Base-by-base conservation (phyloP, 352 stramenopile genomes). In the Phytophthora brassicae region DNA sequence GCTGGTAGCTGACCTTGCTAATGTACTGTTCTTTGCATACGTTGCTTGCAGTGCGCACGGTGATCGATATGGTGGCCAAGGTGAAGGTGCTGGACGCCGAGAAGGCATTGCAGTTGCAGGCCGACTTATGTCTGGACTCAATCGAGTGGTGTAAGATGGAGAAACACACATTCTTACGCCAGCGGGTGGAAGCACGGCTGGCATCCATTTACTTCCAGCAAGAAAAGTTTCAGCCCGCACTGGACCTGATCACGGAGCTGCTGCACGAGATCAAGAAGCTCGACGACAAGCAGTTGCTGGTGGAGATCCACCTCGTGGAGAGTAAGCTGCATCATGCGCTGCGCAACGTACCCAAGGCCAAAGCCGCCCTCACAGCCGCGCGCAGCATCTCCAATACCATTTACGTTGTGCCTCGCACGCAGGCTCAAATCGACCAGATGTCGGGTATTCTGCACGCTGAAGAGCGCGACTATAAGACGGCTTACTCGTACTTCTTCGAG, bases 401-500 rank as follows among this genome's bases (percentile, higher is more conserved):
- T 68, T 99, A 99, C 69, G 96, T 99, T 14, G 81, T 92, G 38
- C 97, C 97, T 3, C 81, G 84, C 36, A 91, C 98, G 28, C 97
- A 99, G 74, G 89, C 86, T 35, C 87, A 96, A 56, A 97, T 97
- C 53, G 96, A 99, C 70, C 88, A 98, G 60, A 99, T 99, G 96
- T 98, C 89, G 49, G 97, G 97, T 35, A 96, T 97, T 38, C 85
- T 99, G 29, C 95, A 99, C 71, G 97, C 93, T 11, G 97, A 99
- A 67, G 97, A 99, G 76, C 84, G 92, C 38, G 97, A 99, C 81
- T 99, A 99, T 84, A 98, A 99, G 78, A 99, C 97, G 16, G 94
- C 96, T 11, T 99, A 99, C 74, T 99, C 96, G 43, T 99, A 99
- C 87, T 99, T 99, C 77, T 97, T 99, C 52, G 97, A 99, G 67